Conservation (phyloP, 1,139 yeast species). For the Debaryomyces coudertii region DNA sequence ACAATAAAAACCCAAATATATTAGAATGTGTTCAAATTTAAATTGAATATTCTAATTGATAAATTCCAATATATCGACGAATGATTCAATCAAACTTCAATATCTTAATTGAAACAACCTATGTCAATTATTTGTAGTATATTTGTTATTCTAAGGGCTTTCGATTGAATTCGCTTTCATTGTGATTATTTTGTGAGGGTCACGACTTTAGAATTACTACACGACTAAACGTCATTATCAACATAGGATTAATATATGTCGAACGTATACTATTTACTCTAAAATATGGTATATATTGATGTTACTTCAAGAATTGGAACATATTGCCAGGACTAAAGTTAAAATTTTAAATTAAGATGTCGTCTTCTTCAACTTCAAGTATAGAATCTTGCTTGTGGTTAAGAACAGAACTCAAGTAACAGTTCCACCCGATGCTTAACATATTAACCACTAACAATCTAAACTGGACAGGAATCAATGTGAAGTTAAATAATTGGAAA, state of each 20-base stretch:
- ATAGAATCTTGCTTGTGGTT: slow-evolving; percentile 13
- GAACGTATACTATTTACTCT: background rate
- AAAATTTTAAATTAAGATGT: slow-evolving; percentile 11
- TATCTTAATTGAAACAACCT: slow-evolving; percentile 2
- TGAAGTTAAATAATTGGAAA: slow-evolving; percentile 74
- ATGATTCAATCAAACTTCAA: slow-evolving; percentile 3
- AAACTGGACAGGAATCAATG: slow-evolving; percentile 67
- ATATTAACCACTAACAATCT: slow-evolving; percentile 71
- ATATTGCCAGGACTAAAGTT: background rate
- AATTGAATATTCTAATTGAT: background rate
- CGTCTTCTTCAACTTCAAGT: slow-evolving; percentile 13
- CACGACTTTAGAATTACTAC: slow-evolving; percentile 9
- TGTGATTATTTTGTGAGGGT: slow-evolving; percentile 9
- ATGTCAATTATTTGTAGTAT: background rate
- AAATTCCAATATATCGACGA: slow-evolving; percentile 1
- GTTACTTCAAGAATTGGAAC: background rate
- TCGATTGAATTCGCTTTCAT: slow-evolving; percentile 1
- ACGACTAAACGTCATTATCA: slow-evolving; percentile 6
- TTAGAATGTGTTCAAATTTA: background rate
- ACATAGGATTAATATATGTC: background rate
- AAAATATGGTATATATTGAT: background rate
- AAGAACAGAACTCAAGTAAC: slow-evolving; percentile 59
- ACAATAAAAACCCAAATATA: slow-evolving; percentile 5
- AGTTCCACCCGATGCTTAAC: slow-evolving; percentile 83
- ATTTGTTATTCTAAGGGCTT: slow-evolving; percentile 9